Conservation (phyloP, 495 filamentous ascomycete species). For the Hypoxylon fragiforme region DNA sequence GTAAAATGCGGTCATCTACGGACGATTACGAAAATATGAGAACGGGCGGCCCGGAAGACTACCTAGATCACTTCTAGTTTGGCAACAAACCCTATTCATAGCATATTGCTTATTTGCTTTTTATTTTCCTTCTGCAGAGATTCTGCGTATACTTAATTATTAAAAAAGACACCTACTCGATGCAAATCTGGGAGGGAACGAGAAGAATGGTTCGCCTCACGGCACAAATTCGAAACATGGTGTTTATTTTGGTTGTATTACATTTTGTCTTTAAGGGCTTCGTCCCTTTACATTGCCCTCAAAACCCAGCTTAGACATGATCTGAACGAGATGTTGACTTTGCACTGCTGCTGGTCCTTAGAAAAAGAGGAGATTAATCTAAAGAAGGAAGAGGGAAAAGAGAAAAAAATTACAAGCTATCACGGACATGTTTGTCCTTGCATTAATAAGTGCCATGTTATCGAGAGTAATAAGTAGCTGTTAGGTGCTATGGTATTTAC, state of each 20-base stretch:
- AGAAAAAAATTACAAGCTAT: no score
- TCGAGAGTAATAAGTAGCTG: no score
- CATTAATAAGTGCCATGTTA: no score
- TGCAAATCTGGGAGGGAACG: slow-evolving; percentile 21
- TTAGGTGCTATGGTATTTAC: no score
- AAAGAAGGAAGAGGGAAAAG: slow-evolving; percentile 5
- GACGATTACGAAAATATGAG: slow-evolving; percentile 19
- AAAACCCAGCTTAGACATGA: slow-evolving; percentile 5
- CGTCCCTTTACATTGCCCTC: slow-evolving; percentile 4
- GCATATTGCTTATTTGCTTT: slow-evolving; percentile 23
- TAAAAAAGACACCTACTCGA: slow-evolving; percentile 21
- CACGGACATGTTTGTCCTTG: no score
- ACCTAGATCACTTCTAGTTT: slow-evolving; percentile 30
- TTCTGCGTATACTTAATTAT: slow-evolving; percentile 26
- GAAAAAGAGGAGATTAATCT: no score
- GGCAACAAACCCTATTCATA: slow-evolving; percentile 30
- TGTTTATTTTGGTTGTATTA: slow-evolving; percentile 29
- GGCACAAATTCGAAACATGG: slow-evolving; percentile 31
- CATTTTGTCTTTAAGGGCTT: slow-evolving; percentile 7
- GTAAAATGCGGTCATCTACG: slow-evolving; percentile 19
- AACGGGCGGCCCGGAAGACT: slow-evolving; percentile 21
- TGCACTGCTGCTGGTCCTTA: no score
- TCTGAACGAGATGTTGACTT: background rate
- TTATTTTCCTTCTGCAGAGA: slow-evolving; percentile 4
- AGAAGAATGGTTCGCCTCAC: slow-evolving; percentile 42